Evolutionary conservation across 148 eudicot species (phyloP), one percentile per base, ranked within the genome.

Genomic region (Polygonum aviculare): DNA sequence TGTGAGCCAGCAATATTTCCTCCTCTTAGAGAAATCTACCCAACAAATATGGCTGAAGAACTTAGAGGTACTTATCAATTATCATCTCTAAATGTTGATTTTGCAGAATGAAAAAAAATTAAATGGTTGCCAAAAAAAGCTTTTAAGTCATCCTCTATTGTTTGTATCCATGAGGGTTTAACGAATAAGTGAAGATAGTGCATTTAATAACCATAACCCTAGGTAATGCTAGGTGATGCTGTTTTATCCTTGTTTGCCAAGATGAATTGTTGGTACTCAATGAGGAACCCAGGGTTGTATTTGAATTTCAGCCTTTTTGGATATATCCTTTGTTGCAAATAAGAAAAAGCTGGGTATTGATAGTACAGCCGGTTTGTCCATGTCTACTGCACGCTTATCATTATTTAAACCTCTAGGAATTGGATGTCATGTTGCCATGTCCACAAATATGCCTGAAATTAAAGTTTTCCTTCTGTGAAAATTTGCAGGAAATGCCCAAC

Each of bases 1-100:
- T 88, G 96, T 80, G 84, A 44, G 80, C 99, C 99, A 31, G 85
- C 99, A 60, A 86, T 96, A 79, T 81, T 96, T 48, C 99, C 99
- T 76, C 99, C 99, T 69, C 87, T 96, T 12, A 82, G 78, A 82
- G 99, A 96, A 63, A 78, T 96, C 76, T 96, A 96, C 79, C 93
- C 94, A 14, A 88, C 90, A 79, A 91, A 91, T 85, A 83, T 96
- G 87, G 86, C 84, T 79, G 97, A 87, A 84, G 90, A 89, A 77
- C 98, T 96, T 75, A 83, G 71, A 84, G 99, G 99, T 96, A 81
- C 77, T 51, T 7, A 26, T 26, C 31, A 26, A 26, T 26, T 26
- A 63, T 16, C 72, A 15, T 67, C 72, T 15, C 38, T 67, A 1
- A 33, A 36, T 67, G 41, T 15, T 38, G 72, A 67, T 67, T 67